Evolutionary conservation across 768 basidiomycete genomes (phyloP), one percentile per base, ranked within the genome.

Genomic region (Phanerodontia chrysosporium): DNA sequence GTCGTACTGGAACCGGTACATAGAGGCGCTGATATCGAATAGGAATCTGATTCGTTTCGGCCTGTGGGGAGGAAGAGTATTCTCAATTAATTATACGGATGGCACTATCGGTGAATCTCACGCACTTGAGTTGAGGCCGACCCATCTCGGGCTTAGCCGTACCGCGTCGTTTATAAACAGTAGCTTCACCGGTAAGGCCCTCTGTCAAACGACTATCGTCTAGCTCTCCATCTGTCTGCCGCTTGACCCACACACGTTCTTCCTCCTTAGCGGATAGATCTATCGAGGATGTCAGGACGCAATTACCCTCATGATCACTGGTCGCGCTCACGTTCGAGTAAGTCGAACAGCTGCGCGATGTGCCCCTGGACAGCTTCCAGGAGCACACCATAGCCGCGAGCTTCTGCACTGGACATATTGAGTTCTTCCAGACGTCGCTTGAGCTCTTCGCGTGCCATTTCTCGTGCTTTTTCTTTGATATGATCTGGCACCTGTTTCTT

Each of bases 1-100:
- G 66, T 88, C 86, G 56, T 86, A 84, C 60, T 88, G 86, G 74
- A 88, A 88, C 4, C 86, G 85, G 67, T 86, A 87, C 86, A 88
- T 88, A 0, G 86, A 88, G 25, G 81, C 86, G 65, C 84, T 86
- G 48, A 88, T 72, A 65, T 88, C 86, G 62, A 88, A 88, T 29
- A 88, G 73, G 64, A 88, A 86, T 45, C 84, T 76, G 58, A 88
- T 84, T 21, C 86, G 76, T 68, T 88, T 88, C 0, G 85, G 84
- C 59, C 85, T 86, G 44, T 24, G 3, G 51, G 3, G n/a, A 25
- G 7, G n/a, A 18, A 25, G 18, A 6, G 25, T 52, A 52, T 14
- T 10, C 12, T 52, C 2, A 18, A 6, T 8, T 6, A n/a, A n/a
- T n/a, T 13, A 12, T 3, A 18, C 8, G 10, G 24, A 22, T 24